Evolutionary conservation across 2,329 filamentous ascomycete genomes (phyloP), one percentile per base, ranked within the genome.

Genomic region (Epichloe amarillans): DNA sequence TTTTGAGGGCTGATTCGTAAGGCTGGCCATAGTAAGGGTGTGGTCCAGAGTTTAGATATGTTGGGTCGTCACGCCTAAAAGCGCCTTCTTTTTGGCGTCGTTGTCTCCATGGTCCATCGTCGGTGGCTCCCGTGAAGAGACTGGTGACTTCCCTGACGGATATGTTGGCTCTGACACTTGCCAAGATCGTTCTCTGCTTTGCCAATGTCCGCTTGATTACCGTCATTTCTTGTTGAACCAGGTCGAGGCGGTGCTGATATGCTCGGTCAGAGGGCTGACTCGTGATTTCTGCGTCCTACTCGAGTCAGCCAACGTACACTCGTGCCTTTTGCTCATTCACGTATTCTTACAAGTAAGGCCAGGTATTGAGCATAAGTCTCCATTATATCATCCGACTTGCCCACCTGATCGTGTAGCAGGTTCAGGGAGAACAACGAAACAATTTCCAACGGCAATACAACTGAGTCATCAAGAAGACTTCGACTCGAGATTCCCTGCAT

Each of bases 301-400:
- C 12, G n/a, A 45, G 15, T 43, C 38, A 35, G 36, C 23, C 11
- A 37, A 4, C 21, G 12, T 19, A 14, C n/a, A 19, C 14, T 15
- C 4, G 10, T 33, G 11, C 23, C 15, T 7, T 15, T 23, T 50
- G 17, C 19, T 21, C 35, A 21, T 6, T 12, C 14, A 40, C 8
- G 23, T 45, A 14, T 30, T 42, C 66, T 49, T 61, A 73, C 71
- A 38, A 74, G 57, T 2, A 61, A 63, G 39, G 66, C 63, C 4
- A 74, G 61, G 42, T 69, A 71, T 39, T 69, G 62, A 0, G 67
- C 70, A 47, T 74, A 75, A 0, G 66, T 70, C 21, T 67, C 64
- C 38, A 60, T 64, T 15, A 74, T 66, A 30, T 68, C 65, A 3
- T 68, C 62, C 35, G 63, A 63, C 43, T 62, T 64, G 4, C 62